Evolutionary conservation across 805 yeast species (phyloP).

Genomic region (Saturnispora quitensis): DNA sequence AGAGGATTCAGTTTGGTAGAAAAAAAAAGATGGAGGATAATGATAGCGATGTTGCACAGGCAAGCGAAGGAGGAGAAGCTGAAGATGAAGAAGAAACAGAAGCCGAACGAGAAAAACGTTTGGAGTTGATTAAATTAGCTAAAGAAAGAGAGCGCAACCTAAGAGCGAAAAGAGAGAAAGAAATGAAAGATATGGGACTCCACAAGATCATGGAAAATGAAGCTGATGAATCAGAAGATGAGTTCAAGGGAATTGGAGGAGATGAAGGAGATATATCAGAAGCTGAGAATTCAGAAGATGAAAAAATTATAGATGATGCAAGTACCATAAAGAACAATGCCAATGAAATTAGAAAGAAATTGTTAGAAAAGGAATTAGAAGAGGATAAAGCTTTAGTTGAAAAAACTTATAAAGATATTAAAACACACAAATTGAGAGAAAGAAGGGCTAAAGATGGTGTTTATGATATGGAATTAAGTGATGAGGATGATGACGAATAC

Average conservation of each 20-base stretch:
- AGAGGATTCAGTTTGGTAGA: conserved; percentile 14
- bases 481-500: conserved; percentile 54
- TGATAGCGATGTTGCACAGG: conserved; percentile 6
- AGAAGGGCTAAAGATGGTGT: conserved; percentile 43
- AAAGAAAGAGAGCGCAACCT: conserved; percentile 18
- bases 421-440: conserved; percentile 61
- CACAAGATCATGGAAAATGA: conserved; percentile 63
- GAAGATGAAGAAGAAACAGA: conserved; percentile 30
- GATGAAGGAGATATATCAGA: conserved; percentile 50
- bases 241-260: conserved; percentile 79
- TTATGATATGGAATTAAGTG: conserved; percentile 57
- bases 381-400: conserved; percentile 57
- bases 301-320: conserved; percentile 66
- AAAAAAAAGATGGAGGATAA: conserved; percentile 19
- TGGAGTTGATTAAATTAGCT: conserved; percentile 17
- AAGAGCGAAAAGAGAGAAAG: conserved; percentile 32
- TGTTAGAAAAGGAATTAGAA: conserved; percentile 51
- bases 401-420: conserved; percentile 60
- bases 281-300: conserved; percentile 66
- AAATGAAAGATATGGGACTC: conserved; percentile 50
- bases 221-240: conserved; percentile 86
- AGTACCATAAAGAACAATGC: conserved; percentile 48
- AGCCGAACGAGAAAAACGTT: conserved; percentile 28
- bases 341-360: conserved; percentile 46
- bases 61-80: conserved; percentile 10